Conservation (phyloP, 2,329 filamentous ascomycete genomes). For the Didymella lethalis region DNA sequence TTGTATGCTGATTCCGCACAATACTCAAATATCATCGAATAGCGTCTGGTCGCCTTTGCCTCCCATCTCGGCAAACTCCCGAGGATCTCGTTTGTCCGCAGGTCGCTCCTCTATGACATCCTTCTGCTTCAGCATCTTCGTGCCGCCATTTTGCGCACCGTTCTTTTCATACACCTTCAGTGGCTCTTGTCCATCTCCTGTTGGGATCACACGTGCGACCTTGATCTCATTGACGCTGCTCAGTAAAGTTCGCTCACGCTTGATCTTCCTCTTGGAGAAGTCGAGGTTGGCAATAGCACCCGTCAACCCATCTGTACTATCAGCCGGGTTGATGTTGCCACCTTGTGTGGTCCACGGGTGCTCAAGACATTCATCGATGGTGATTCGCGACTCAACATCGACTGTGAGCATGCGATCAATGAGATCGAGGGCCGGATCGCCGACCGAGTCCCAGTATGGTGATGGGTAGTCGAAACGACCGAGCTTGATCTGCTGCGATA, state of each 20-base stretch:
- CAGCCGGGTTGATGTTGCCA: slow-evolving; percentile 64
- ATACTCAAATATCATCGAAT: slow-evolving; percentile 59
- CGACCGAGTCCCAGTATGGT: slow-evolving; percentile 91
- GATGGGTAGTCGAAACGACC: slow-evolving; percentile 94
- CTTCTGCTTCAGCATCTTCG: slow-evolving; percentile 28
- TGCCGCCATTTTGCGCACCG: slow-evolving; percentile 29
- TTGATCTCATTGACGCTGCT: slow-evolving; percentile 80
- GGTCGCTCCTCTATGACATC: slow-evolving; percentile 68
- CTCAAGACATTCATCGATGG: slow-evolving; percentile 86
- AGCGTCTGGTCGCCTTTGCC: slow-evolving; percentile 84
- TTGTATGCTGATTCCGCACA: slow-evolving; percentile 58
- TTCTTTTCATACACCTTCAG: slow-evolving; percentile 54
- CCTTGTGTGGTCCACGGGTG: slow-evolving; percentile 85
- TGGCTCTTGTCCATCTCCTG: slow-evolving; percentile 59
- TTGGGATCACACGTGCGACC: slow-evolving; percentile 66
- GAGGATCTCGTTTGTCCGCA: slow-evolving; percentile 69
- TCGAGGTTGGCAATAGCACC: slow-evolving; percentile 84
- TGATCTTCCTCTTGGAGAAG: slow-evolving; percentile 80
- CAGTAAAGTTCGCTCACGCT: slow-evolving; percentile 84
- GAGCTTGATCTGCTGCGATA: slow-evolving; percentile 88
- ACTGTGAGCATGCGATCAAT: slow-evolving; percentile 96
- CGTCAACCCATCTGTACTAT: slow-evolving; percentile 91
- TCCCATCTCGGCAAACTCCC: slow-evolving; percentile 84
- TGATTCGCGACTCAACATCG: slow-evolving; percentile 81
- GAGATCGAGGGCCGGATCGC: slow-evolving; percentile 86